These are phyloP conservation scores for Globisporangium rhizosaccharum DNA, from an alignment of 352 stramenopile species.

Conservation along the genomic window DNA sequence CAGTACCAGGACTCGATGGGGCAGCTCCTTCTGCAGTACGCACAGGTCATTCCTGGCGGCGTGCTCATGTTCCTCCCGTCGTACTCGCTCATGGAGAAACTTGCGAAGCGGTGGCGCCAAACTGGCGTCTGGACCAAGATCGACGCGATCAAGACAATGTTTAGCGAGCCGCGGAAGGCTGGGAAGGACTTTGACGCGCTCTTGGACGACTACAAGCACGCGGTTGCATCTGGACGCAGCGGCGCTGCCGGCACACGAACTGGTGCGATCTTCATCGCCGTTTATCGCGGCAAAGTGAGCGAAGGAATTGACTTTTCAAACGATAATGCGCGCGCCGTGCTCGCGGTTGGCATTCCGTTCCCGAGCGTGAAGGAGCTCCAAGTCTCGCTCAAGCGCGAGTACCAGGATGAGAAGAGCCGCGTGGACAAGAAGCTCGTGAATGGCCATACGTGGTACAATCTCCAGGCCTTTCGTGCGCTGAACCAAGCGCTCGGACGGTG, in stretches of 20 bases:
- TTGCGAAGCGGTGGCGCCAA: constrained; percentile 57
- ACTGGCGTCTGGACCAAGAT: constrained; percentile 63
- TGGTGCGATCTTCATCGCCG: constrained; percentile 94
- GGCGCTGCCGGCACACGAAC: constrained; percentile 21
- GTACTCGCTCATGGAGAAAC: constrained; percentile 75
- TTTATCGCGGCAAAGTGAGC: constrained; percentile 98
- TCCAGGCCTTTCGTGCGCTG: constrained; percentile 96
- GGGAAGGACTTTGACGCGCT: constrained; percentile 81
- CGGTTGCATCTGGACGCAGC: constrained; percentile 23
- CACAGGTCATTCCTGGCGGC: constrained; percentile 59
- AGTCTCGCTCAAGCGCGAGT: constrained; percentile 72
- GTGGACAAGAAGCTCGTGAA: constrained; percentile 64
- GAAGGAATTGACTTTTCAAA: constrained; percentile 99
- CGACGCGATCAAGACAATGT: constrained; percentile 55
- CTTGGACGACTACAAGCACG: constrained; percentile 67
- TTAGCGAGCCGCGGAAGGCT: constrained; percentile 59
- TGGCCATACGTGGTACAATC: constrained; percentile 92
- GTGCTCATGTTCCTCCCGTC: constrained; percentile 87
- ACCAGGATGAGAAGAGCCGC: constrained; percentile 72
- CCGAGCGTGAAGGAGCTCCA: constrained; percentile 93
- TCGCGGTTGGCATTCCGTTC: constrained; percentile 99
- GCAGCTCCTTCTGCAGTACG: constrained; percentile 65
- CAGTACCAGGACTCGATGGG: constrained; percentile 81
- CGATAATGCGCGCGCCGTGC: constrained; percentile 93
- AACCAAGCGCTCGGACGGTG: constrained; percentile 99